These are phyloP conservation scores for Talaromyces ruber DNA, from an alignment of 495 filamentous ascomycete genomes.

Conservation along the genomic window DNA sequence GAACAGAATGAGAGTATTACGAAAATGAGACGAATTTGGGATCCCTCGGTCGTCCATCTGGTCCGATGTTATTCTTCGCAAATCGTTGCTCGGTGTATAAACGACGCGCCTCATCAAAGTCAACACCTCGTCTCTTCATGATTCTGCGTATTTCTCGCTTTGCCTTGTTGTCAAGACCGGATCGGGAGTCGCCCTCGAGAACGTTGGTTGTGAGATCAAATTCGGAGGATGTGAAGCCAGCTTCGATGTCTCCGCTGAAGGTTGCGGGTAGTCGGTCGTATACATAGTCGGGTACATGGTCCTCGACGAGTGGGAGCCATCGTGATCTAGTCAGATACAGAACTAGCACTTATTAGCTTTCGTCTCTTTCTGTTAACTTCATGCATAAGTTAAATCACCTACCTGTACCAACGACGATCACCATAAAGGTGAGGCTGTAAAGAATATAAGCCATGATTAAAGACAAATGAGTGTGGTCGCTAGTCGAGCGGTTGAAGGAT, in stretches of 20 bases:
- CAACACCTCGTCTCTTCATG: slow-evolving; percentile 70
- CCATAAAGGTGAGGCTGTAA: slow-evolving; percentile 59
- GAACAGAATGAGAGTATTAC: slow-evolving; percentile 23
- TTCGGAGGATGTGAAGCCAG: slow-evolving; percentile 68
- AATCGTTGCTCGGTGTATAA: slow-evolving; percentile 80
- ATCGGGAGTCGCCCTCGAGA: slow-evolving; percentile 61
- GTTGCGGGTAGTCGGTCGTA: slow-evolving; percentile 67
- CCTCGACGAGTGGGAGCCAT: slow-evolving; percentile 57
- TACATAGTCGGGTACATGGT: slow-evolving; percentile 48
- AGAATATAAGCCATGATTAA: slow-evolving; percentile 65
- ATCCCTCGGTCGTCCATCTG: slow-evolving; percentile 82
- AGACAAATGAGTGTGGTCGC: not conserved
- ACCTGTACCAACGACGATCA: slow-evolving; percentile 56
- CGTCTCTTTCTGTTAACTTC: not conserved
- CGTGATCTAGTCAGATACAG: slow-evolving; percentile 70
- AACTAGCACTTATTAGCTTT: slow-evolving; percentile 21
- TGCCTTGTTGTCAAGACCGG: slow-evolving; percentile 67
- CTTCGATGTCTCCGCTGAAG: slow-evolving; percentile 75
- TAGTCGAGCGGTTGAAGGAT: not conserved
- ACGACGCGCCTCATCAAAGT: slow-evolving; percentile 85
- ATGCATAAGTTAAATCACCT: slow-evolving; percentile 15
- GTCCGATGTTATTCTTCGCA: slow-evolving; percentile 74
- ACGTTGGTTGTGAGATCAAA: slow-evolving; percentile 81
- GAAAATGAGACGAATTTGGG: slow-evolving; percentile 94
- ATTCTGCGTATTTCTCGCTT: slow-evolving; percentile 78